Percentiles rank a stretch among this genome's conserved stretches.
Evolutionary conservation across 2,329 filamentous ascomycete genomes (phyloP).

Genomic region (Cyanodermella asteris): DNA sequence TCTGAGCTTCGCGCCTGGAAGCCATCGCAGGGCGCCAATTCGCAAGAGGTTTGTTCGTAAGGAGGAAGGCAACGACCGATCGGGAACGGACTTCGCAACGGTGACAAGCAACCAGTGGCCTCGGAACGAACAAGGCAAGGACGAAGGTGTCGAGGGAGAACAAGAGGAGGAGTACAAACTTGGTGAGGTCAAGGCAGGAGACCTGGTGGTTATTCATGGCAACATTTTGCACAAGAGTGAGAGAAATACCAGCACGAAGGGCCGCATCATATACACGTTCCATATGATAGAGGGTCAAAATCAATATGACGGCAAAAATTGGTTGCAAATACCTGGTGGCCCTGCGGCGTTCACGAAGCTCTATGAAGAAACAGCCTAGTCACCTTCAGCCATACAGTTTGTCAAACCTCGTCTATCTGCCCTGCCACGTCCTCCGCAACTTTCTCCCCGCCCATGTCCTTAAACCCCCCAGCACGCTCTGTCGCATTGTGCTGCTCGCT

Average conservation of each 20-base stretch:
- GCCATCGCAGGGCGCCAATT: constrained; percentile 53
- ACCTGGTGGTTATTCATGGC: constrained; percentile 81
- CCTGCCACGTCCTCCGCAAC: constrained; percentile 25
- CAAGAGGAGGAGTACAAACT: constrained; percentile 45
- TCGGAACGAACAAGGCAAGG: constrained; percentile 22
- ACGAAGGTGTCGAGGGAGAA: constrained; percentile 18
- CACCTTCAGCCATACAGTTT: no score
- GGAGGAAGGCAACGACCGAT: constrained; percentile 16
- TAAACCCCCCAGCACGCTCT: constrained; percentile 18
- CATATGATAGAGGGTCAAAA: constrained; percentile 76
- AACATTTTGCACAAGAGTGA: constrained; percentile 93
- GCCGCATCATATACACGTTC: constrained; percentile 90
- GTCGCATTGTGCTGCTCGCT: constrained; percentile 8
- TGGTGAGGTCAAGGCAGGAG: constrained; percentile 76
- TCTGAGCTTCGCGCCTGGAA: constrained; percentile 64
- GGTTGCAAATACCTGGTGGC: constrained; percentile 70
- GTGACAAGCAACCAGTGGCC: constrained; percentile 49
- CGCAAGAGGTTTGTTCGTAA: constrained; percentile 53
- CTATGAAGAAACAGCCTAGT: no score
- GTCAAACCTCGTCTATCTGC: constrained; percentile 9
- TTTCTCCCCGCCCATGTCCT: constrained; percentile 19
- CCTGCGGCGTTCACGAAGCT: constrained; percentile 61
- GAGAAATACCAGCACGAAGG: constrained; percentile 67
- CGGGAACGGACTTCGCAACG: constrained; percentile 47
- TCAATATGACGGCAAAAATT: constrained; percentile 69